Evolutionary conservation across 2,329 filamentous ascomycete species (phyloP).

Genomic region (Fusarium nodosum): DNA sequence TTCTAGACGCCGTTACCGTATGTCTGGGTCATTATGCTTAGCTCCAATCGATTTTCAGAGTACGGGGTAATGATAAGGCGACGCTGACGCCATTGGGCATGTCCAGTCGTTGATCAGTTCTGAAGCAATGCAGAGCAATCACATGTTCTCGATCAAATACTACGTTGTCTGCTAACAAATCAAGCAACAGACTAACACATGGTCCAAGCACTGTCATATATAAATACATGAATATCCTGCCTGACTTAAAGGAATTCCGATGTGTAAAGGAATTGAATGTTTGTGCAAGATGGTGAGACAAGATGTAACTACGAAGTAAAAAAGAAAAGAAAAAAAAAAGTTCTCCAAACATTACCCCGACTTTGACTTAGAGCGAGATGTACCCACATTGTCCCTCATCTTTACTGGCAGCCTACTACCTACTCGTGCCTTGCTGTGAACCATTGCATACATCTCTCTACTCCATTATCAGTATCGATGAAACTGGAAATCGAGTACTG

Average conservation of each 20-base stretch:
- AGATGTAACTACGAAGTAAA: background rate
- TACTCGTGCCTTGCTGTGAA: slow-evolving; percentile 1
- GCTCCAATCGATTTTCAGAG: background rate
- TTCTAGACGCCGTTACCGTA: slow-evolving; percentile 12
- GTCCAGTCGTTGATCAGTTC: background rate
- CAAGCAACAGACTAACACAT: slow-evolving; percentile 20
- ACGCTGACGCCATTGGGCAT: slow-evolving; percentile 14
- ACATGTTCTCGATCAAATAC: slow-evolving; percentile 8
- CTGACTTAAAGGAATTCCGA: background rate
- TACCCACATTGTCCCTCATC: slow-evolving; percentile 33
- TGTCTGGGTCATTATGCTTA: slow-evolving; percentile 1
- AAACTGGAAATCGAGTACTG: background rate
- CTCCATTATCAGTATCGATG: slow-evolving; percentile 19
- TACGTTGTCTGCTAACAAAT: slow-evolving; percentile 10
- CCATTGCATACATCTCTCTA: slow-evolving; percentile 1
- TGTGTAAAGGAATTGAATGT: background rate
- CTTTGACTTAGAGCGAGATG: slow-evolving; percentile 27
- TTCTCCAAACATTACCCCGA: slow-evolving; percentile 41
- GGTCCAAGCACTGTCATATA: slow-evolving; percentile 24
- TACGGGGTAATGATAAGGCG: slow-evolving; percentile 10
- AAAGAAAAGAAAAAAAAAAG: slow-evolving; percentile 7
- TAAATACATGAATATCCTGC: background rate
- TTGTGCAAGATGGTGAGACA: background rate
- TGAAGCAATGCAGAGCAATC: slow-evolving; percentile 4
- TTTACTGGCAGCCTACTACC: slow-evolving; percentile 5